phyloP scores from a whole-genome alignment of 495 filamentous ascomycete genomes.

The Trichoderma asperelloides region DNA sequence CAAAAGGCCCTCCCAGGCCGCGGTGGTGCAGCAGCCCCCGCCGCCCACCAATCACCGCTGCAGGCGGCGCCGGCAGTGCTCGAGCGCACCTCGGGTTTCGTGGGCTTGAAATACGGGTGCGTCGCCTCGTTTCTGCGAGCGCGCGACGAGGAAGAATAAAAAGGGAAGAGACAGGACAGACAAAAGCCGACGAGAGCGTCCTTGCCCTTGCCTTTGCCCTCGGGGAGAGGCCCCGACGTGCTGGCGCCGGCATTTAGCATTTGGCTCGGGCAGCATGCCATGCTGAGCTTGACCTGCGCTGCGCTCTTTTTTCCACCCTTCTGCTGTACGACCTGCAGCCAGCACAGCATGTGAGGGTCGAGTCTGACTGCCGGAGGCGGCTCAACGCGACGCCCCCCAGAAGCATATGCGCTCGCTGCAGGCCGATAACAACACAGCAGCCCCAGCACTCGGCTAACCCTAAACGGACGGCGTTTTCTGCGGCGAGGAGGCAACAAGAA shows the following conservation, averaged over 20 bases:
- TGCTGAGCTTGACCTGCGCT: too few species aligned
- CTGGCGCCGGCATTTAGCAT: too few species aligned
- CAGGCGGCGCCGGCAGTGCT: not conserved
- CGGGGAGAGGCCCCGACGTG: too few species aligned
- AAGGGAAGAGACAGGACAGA: not conserved
- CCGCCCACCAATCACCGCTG: not conserved
- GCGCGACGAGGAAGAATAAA: not conserved
- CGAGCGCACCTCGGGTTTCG: not conserved
- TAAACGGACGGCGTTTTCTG: not conserved
- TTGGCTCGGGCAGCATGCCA: too few species aligned
- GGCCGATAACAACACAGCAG: not conserved
- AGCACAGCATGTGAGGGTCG: not conserved
- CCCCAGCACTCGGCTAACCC: not conserved
- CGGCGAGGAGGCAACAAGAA: not conserved
- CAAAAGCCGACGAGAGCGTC: not conserved
- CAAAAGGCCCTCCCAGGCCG: not conserved
- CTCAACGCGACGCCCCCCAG: not conserved
- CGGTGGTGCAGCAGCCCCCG: slow-evolving; percentile 1
- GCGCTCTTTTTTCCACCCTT: not conserved
- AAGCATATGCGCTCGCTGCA: not conserved
- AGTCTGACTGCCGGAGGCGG: not conserved
- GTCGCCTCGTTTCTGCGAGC: not conserved
- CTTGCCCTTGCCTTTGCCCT: not conserved
- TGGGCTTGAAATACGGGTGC: slow-evolving; percentile 6
- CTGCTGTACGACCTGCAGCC: slow-evolving; percentile 4